A percentile compares a stretch with the other conserved stretches of the same genome.
Evolutionary conservation across 1,139 yeast genomes (phyloP).

Genomic region (Hansenula sp.): DNA sequence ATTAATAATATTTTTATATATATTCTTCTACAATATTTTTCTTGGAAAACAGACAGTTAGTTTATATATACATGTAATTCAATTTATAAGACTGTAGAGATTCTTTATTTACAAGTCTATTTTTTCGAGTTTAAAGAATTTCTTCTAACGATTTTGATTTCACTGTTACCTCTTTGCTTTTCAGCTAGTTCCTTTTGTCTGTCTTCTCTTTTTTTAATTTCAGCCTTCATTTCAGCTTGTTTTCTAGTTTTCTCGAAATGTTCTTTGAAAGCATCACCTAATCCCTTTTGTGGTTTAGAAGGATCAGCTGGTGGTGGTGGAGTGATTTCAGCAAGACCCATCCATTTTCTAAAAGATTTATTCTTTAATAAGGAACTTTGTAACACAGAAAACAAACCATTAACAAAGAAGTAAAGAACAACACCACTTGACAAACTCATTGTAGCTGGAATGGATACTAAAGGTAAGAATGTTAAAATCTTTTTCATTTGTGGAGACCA

Average conservation of each 20-base stretch:
- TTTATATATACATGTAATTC: no score
- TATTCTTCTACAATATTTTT: no score
- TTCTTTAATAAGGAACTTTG: constrained; percentile 68
- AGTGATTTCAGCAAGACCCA: constrained; percentile 66
- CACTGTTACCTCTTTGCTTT: constrained; percentile 27
- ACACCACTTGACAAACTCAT: constrained; percentile 84
- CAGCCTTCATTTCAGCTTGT: constrained; percentile 38
- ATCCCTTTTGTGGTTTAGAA: constrained; percentile 31
- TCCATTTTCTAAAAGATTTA: constrained; percentile 47
- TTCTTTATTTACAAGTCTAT: neutral
- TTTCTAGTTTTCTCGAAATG: constrained; percentile 58
- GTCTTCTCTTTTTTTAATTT: constrained; percentile 28
- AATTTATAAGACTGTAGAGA: no score
- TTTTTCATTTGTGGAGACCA: constrained; percentile 71
- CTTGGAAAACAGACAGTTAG: no score
- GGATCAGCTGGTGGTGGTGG: constrained; percentile 40
- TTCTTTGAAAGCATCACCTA: constrained; percentile 51
- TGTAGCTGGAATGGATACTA: constrained; percentile 79
- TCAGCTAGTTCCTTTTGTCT: constrained; percentile 26
- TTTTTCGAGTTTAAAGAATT: constrained; percentile 16
- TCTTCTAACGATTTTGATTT: constrained; percentile 31
- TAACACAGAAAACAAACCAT: constrained; percentile 66
- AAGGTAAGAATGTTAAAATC: constrained; percentile 68
- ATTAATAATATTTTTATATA: no score
- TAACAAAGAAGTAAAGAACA: constrained; percentile 77